Percentiles rank a stretch among this genome's conserved stretches.
phyloP scores from a whole-genome alignment of 345 rosid genomes.

The Leavenworthia alabamica region DNA sequence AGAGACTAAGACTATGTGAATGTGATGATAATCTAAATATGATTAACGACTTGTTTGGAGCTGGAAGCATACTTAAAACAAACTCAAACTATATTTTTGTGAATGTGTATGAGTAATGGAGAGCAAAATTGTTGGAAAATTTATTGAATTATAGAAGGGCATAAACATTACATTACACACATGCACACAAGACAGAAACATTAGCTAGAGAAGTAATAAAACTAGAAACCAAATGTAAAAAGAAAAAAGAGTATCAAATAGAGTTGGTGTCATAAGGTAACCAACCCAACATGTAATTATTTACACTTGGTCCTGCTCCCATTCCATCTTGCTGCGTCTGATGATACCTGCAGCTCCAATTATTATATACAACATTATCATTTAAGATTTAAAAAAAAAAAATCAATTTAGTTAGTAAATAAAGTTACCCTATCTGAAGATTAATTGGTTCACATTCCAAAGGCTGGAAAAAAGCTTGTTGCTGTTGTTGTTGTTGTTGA shows the following conservation, averaged over 20 bases:
- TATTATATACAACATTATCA: not conserved
- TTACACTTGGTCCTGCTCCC: slow-evolving; percentile 70
- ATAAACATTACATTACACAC: slow-evolving; percentile 15
- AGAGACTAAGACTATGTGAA: not conserved
- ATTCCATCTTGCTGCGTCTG: slow-evolving; percentile 56
- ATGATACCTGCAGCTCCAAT: slow-evolving; percentile 57
- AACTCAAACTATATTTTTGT: not conserved
- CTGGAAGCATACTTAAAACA: not conserved
- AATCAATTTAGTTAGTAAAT: not conserved
- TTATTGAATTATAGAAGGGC: not conserved
- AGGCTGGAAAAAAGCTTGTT: slow-evolving; percentile 69
- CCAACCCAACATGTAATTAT: slow-evolving; percentile 84
- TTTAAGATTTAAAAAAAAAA: not conserved
- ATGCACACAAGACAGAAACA: slow-evolving; percentile 10
- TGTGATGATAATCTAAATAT: not conserved
- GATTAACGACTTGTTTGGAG: not conserved
- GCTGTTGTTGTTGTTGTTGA: slow-evolving; percentile 42
- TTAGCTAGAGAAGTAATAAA: not conserved
- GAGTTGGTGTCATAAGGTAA: slow-evolving; percentile 51
- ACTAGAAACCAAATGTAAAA: slow-evolving; percentile 6
- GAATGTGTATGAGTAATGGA: not conserved
- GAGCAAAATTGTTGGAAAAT: not conserved
- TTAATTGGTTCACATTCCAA: slow-evolving; percentile 87
- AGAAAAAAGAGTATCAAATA: slow-evolving; percentile 10
- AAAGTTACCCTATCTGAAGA: slow-evolving; percentile 72